A percentile compares a stretch with the other conserved stretches of the same genome.
Conservation (phyloP, 208 protist species). For the Wallacemonas rigidus region DNA sequence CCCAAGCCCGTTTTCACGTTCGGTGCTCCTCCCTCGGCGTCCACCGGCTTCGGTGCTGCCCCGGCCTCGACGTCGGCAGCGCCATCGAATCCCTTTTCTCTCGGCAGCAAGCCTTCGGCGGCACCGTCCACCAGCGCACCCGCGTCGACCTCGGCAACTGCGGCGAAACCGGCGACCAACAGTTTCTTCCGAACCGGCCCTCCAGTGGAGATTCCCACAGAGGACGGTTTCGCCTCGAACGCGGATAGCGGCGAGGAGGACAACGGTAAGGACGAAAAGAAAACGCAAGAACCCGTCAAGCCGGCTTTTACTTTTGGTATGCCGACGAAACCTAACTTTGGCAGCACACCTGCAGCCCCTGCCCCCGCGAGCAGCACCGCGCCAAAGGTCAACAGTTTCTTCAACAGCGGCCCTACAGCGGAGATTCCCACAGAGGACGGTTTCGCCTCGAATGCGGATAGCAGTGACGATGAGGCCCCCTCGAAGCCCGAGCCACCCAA, state of each 20-base stretch:
- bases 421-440: conserved; percentile 47
- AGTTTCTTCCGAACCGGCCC: conserved; percentile 60
- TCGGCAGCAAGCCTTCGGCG: conserved; percentile 19
- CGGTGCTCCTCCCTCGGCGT: not conserved
- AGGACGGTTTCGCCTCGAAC: conserved; percentile 69
- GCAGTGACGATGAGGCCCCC: conserved; percentile 40
- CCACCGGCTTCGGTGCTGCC: conserved; percentile 6
- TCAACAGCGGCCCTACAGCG: conserved; percentile 24
- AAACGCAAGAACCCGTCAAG: conserved; percentile 25
- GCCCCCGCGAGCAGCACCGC: conserved; percentile 13
- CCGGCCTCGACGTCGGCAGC: too few species aligned
- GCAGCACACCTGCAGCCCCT: conserved; percentile 14
- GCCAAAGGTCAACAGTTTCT: conserved; percentile 24
- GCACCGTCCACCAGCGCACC: not conserved
- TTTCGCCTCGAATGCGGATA: conserved; percentile 54
- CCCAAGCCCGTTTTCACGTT: conserved; percentile 18
- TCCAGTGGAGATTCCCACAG: conserved; percentile 53
- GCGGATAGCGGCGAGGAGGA: conserved; percentile 61
- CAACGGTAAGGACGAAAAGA: not conserved
- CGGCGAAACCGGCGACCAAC: conserved; percentile 18
- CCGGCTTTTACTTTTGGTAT: conserved; percentile 18
- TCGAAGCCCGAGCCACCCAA: conserved; percentile 8
- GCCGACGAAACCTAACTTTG: conserved; percentile 25
- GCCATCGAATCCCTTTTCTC: conserved; percentile 41
- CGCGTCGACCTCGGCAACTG: not conserved